These are phyloP conservation scores for Elymus sibiricus DNA, from an alignment of 176 grass and related monocot species.

Conservation along the genomic window DNA sequence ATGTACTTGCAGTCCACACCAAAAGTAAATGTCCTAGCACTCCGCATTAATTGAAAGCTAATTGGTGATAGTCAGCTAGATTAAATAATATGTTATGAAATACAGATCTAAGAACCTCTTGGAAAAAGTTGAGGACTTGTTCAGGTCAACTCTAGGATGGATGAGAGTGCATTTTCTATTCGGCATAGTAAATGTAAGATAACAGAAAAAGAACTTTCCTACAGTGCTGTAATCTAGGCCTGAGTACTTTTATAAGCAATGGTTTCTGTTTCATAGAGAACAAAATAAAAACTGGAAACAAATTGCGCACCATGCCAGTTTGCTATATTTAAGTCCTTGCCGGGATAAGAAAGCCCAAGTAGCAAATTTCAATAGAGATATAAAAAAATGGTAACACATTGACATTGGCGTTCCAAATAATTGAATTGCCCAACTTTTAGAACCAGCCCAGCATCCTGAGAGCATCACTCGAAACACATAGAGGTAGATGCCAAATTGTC, in stretches of 20 bases:
- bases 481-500: not conserved
- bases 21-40: not conserved
- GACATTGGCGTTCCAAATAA: not conserved
- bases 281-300: not conserved
- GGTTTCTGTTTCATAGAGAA: not conserved
- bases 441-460: not conserved
- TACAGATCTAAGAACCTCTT: not conserved
- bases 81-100: not conserved
- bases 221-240: not conserved
- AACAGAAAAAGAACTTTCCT: not conserved
- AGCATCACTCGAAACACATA: not conserved
- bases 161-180: not conserved
- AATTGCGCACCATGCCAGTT: not conserved
- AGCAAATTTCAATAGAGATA: not conserved
- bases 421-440: not conserved
- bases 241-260: not conserved
- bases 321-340: not conserved
- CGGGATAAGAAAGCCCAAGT: not conserved
- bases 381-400: not conserved
- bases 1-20: not conserved
- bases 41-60: not conserved
- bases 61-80: not conserved
- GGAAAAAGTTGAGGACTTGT: not conserved
- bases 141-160: not conserved
- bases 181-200: not conserved